These are phyloP conservation scores for Orbilia blumenaviensis DNA, from an alignment of 2,329 filamentous ascomycete species.

Conservation along the genomic window DNA sequence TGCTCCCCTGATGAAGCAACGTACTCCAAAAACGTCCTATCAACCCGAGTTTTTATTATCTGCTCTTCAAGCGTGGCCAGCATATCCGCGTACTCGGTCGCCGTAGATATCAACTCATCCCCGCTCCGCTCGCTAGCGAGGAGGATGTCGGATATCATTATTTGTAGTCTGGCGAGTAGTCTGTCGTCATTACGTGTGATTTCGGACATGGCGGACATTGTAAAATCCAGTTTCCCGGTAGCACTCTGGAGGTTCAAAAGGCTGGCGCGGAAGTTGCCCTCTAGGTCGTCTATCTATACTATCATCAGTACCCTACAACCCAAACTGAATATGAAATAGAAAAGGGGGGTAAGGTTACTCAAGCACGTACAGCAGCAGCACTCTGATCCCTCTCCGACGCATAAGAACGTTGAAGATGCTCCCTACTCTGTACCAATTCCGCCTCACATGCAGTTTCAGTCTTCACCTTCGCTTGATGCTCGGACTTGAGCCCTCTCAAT, in stretches of 20 bases:
- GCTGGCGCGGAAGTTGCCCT: slow-evolving; percentile 37
- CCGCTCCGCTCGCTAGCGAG: slow-evolving; percentile 35
- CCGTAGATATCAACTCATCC: slow-evolving; percentile 30
- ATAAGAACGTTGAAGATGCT: slow-evolving; percentile 41
- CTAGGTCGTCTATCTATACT: slow-evolving; percentile 41
- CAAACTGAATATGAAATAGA: background rate
- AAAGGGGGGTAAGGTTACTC: background rate
- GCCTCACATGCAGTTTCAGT: slow-evolving; percentile 21
- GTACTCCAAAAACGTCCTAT: slow-evolving; percentile 34
- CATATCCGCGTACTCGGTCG: slow-evolving; percentile 41
- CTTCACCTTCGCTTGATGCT: slow-evolving; percentile 33
- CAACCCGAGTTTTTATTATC: slow-evolving; percentile 39
- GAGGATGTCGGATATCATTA: slow-evolving; percentile 37
- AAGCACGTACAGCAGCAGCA: slow-evolving; percentile 35
- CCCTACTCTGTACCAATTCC: slow-evolving; percentile 12
- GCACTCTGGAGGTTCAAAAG: slow-evolving; percentile 34
- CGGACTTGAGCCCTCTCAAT: slow-evolving; percentile 13
- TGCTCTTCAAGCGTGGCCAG: slow-evolving; percentile 42
- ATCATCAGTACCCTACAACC: background rate
- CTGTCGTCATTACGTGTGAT: slow-evolving; percentile 40
- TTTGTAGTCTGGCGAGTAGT: slow-evolving; percentile 42
- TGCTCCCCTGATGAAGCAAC: background rate
- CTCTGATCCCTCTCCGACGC: slow-evolving; percentile 47
- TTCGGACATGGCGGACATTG: slow-evolving; percentile 50
- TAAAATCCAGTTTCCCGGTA: slow-evolving; percentile 38